Conservation (phyloP, 2,329 filamentous ascomycete species). For the Elsinoe australis region DNA sequence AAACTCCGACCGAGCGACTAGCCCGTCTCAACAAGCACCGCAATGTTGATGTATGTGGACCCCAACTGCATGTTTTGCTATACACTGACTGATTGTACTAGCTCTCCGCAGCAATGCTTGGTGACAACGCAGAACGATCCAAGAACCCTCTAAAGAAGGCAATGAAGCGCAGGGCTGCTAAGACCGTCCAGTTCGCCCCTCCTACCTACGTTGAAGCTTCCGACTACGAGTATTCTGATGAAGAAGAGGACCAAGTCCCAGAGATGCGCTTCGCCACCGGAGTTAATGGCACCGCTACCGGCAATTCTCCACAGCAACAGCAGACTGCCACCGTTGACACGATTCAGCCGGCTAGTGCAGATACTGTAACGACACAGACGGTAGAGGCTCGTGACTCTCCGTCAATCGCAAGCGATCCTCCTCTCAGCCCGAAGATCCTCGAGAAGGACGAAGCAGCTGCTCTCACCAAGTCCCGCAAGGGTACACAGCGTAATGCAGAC, state of each 20-base stretch:
- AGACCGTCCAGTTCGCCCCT: constrained; percentile 77
- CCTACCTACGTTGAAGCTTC: constrained; percentile 85
- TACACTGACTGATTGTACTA: constrained; percentile 30
- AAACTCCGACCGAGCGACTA: constrained; percentile 90
- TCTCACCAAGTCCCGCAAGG: constrained; percentile 62
- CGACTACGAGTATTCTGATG: constrained; percentile 75
- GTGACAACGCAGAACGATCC: constrained; percentile 67
- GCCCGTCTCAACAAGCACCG: constrained; percentile 94
- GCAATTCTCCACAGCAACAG: constrained; percentile 17
- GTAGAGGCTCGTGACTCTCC: neutral
- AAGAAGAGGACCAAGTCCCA: constrained; percentile 37
- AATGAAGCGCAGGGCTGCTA: constrained; percentile 72
- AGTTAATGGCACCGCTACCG: constrained; percentile 20
- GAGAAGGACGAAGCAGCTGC: constrained; percentile 32
- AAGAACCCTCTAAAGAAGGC: constrained; percentile 77
- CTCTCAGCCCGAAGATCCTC: constrained; percentile 28
- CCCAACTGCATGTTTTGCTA: constrained; percentile 10
- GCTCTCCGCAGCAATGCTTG: constrained; percentile 64
- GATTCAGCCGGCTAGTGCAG: neutral
- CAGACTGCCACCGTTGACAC: constrained; percentile 9
- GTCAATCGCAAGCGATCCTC: constrained; percentile 26
- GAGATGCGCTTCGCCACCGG: constrained; percentile 21
- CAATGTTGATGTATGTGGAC: constrained; percentile 76
- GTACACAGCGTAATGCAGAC: constrained; percentile 82
- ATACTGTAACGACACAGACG: constrained; percentile 2